phyloP scores from a whole-genome alignment of 495 filamentous ascomycete species.

The Aspergillus baeticus region DNA sequence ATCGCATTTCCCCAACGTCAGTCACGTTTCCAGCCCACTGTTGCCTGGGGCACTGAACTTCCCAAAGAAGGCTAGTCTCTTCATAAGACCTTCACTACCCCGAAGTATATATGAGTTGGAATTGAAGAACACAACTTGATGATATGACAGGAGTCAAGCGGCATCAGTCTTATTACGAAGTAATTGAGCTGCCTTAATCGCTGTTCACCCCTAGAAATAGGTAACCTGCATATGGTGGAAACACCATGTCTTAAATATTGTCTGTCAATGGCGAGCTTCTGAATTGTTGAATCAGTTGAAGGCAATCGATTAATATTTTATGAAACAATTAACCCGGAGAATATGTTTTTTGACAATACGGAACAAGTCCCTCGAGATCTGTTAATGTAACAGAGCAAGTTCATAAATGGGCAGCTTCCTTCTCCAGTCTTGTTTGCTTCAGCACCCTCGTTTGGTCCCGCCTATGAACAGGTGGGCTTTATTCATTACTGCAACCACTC shows the following conservation, averaged over 20 bases:
- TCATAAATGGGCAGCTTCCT: too few species aligned
- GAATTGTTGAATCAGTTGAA: too few species aligned
- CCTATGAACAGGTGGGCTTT: background rate
- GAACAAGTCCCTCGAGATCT: too few species aligned
- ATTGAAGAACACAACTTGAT: too few species aligned
- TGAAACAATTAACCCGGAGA: too few species aligned
- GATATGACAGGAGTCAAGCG: background rate
- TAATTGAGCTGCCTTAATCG: background rate
- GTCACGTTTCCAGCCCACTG: constrained; percentile 19
- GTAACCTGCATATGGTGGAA: background rate
- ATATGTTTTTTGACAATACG: too few species aligned
- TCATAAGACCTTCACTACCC: background rate
- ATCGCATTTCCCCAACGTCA: constrained; percentile 18
- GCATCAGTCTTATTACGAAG: background rate
- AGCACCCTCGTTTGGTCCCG: background rate
- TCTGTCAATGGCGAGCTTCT: too few species aligned
- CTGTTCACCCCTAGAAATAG: background rate
- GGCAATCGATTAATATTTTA: too few species aligned
- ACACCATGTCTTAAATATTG: too few species aligned
- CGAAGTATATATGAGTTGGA: background rate
- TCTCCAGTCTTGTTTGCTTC: background rate
- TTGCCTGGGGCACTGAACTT: constrained; percentile 21
- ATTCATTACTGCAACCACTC: background rate
- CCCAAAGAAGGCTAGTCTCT: constrained; percentile 12
- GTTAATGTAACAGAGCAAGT: too few species aligned